phyloP scores from a whole-genome alignment of 768 basidiomycete genomes.

The Lenzites betulinus region DNA sequence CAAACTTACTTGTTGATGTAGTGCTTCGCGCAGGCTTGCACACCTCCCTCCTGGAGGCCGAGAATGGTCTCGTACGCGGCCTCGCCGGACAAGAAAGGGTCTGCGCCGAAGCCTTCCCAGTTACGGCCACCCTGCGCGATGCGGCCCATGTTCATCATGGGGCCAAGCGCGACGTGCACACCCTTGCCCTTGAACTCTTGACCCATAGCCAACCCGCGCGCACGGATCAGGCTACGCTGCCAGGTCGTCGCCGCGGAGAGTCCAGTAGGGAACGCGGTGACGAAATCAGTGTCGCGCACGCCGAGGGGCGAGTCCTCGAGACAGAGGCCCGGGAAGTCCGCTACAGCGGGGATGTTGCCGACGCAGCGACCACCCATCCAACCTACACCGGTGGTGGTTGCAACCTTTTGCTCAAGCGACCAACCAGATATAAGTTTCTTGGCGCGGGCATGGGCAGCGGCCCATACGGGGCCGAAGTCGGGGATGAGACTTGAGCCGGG shows the following conservation, averaged over 20 bases:
- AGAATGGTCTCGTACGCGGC: conserved; percentile 77
- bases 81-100: conserved; percentile 86
- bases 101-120: conserved; percentile 95
- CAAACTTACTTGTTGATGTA: conserved; percentile 66
- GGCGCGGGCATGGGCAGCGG: conserved; percentile 25
- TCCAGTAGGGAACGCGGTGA: conserved; percentile 82
- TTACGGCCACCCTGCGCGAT: conserved; percentile 80
- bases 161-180: conserved; percentile 72
- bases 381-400: conserved; percentile 66
- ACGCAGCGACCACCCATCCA: conserved; percentile 69
- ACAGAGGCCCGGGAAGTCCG: conserved; percentile 66
- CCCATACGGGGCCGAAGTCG: conserved; percentile 40
- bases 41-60: conserved; percentile 77
- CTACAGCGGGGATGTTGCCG: conserved; percentile 60
- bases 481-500: conserved; percentile 41
- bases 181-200: conserved; percentile 83
- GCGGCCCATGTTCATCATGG: conserved; percentile 89
- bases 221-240: conserved; percentile 76
- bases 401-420: conserved; percentile 65
- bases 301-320: conserved; percentile 81
- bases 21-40: conserved; percentile 89
- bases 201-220: conserved; percentile 78
- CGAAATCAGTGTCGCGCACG: conserved; percentile 71
- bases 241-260: conserved; percentile 83
- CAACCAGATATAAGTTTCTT: conserved; percentile 45